Base-by-base conservation (phyloP, 257 asterid genomes). In the Pogostemon cablin region DNA sequence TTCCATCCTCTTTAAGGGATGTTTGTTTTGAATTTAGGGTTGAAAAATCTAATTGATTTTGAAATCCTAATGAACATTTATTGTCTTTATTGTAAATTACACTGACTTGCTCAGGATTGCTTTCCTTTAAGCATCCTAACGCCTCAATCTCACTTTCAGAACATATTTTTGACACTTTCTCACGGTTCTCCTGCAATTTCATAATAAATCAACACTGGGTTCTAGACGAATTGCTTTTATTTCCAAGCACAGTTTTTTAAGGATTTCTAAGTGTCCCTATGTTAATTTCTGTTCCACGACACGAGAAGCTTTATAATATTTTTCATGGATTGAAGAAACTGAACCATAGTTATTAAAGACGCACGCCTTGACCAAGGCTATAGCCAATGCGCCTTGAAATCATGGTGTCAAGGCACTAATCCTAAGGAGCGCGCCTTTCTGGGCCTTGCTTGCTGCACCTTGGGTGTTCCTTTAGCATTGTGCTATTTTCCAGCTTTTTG, bases 101-200 rank as follows among this genome's bases (percentile, higher is more conserved):
- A 77, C 91, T 88, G 41, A 93, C 81, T 72, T 83, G 87, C 79
- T 93, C 96, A 3, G 97, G 91, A 69, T 74, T 86, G 81, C 84
- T 76, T 57, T 82, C 96, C 62, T 81, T 63, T 74, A 81, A 65
- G 76, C 88, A 88, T 48, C 81, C 96, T 77, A 86, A 71, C 78
- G 78, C 88, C 75, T 91, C 93, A 79, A 91, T 67, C 78, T 93
- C 99, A 77, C 85, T 81, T 81, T 89, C 93, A 7, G 91, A 85
- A 70, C 95, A 85, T 65, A 89, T 86, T 65, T 79, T 81, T 56
- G 99, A 91, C 3, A 96, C 96, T 80, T 85, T 91, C 49, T 61
- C 70, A 85, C 75, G 87, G 65, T 52, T 82, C 69, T 89, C 99
- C 99, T 93, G 83, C 47, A 72, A 67, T 52, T 56, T 70, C 69